Base-by-base conservation (phyloP, 2,329 filamentous ascomycete species). In the Dendrostoma leiphaemia region DNA sequence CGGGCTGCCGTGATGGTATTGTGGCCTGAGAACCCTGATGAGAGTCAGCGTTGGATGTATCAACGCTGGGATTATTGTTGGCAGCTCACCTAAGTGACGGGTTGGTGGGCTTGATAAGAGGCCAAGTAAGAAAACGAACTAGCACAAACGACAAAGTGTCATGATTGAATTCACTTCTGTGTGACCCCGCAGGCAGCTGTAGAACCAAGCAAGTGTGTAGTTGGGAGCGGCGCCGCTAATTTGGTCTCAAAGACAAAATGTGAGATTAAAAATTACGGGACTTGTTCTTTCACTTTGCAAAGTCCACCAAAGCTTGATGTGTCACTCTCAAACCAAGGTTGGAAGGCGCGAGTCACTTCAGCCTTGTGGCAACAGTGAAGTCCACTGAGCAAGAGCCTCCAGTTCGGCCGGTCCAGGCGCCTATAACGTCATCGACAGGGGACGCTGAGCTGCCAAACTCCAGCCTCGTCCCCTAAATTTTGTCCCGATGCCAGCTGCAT, bases 371-470 rank as follows among this genome's bases (percentile, higher is more conserved):
- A 7, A 13, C 12, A n/a, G 8, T 26, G 9, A n/a, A 24, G 23
- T 44, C 19, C 28, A 21, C 29, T 12, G 15, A 6, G n/a, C 35
- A 38, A 21, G 9, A 8, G 17, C 8, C 35, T 21, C 35, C 35
- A n/a, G 35, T 32, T 35, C 29, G 19, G 32, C 45, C 21, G 44
- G 15, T 26, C 15, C 19, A 32, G 21, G 4, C 47, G 35, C 24
- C 47, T 49, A 35, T 32, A 49, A 41, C 47, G 47, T 49, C 47
- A 49, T 49, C 35, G 47, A 29, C 35, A 21, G 28, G 47, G 47
- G 35, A 13, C 29, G 24, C 47, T 32, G 24, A 40, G 47, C 47
- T 29, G 26, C 34, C 24, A 31, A 49, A 17, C 26, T 31, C 41
- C 47, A 49, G 47, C 48, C 37, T 51, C 17, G 48, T 51, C 37